Conservation (phyloP, 345 rosid genomes). For the Firmiana major region DNA sequence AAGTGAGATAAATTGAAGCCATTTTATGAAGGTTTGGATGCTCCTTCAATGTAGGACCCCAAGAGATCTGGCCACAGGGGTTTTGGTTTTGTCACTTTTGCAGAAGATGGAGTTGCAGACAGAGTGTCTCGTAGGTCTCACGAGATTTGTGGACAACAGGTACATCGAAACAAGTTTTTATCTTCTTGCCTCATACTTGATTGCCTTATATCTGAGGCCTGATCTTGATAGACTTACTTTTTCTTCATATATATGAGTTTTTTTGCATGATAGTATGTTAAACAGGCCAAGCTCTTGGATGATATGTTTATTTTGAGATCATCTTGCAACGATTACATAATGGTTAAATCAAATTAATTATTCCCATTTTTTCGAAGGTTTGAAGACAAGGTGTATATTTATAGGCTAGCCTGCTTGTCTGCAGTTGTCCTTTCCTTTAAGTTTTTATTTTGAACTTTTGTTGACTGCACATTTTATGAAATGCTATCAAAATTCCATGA, state of each 20-base stretch:
- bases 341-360: neutral
- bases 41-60: conserved; percentile 52
- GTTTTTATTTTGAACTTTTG: neutral
- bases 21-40: conserved; percentile 12
- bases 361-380: neutral
- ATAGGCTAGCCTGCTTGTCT: neutral
- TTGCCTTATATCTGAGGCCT: neutral
- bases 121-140: conserved; percentile 87
- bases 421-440: neutral
- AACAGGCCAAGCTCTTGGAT: neutral
- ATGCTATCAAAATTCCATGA: neutral
- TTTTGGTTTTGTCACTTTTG: conserved; percentile 90
- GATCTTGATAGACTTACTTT: neutral
- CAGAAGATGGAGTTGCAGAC: conserved; percentile 90
- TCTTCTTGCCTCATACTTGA: neutral
- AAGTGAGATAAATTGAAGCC: neutral
- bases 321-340: neutral
- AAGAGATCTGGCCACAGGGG: conserved; percentile 95
- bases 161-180: conserved; percentile 20
- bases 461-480: neutral
- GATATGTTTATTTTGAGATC: neutral
- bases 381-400: neutral
- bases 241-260: neutral
- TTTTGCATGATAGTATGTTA: neutral
- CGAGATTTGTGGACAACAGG: conserved; percentile 98